phyloP scores from a whole-genome alignment of 495 filamentous ascomycete species.

The Penicillium cinerascens region DNA sequence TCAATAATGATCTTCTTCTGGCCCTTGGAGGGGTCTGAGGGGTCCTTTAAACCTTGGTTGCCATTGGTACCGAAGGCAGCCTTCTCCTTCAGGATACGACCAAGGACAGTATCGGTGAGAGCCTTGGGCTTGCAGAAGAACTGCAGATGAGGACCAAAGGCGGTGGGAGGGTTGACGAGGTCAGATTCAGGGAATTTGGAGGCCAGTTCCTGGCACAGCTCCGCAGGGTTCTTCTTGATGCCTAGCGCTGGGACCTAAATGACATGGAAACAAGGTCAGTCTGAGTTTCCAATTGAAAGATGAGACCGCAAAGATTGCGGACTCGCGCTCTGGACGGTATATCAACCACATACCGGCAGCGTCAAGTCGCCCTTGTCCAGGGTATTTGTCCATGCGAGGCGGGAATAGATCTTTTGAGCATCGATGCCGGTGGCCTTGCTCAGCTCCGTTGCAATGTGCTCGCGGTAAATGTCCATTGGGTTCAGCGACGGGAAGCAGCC shows the following conservation, averaged over 20 bases:
- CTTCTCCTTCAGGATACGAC: constrained; percentile 59
- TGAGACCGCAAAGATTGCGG: background rate
- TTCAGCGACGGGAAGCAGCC: constrained; percentile 66
- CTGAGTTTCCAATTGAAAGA: background rate
- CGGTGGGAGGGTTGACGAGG: constrained; percentile 64
- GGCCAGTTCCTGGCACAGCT: constrained; percentile 66
- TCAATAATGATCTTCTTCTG: constrained; percentile 67
- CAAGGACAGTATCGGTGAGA: constrained; percentile 58
- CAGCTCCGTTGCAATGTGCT: constrained; percentile 73
- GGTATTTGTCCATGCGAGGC: constrained; percentile 74
- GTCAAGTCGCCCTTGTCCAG: constrained; percentile 88
- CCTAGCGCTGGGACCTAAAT: constrained; percentile 64
- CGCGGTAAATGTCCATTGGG: constrained; percentile 82
- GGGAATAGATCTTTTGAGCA: constrained; percentile 68
- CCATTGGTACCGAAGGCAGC: constrained; percentile 63
- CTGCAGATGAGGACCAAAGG: constrained; percentile 63
- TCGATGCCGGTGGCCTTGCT: constrained; percentile 72
- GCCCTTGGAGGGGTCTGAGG: constrained; percentile 64
- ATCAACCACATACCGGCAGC: constrained; percentile 54
- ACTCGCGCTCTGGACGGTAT: background rate
- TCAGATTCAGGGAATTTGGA: constrained; percentile 77
- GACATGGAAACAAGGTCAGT: background rate
- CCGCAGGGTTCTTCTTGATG: constrained; percentile 76
- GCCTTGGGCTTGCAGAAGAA: constrained; percentile 73
- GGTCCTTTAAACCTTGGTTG: constrained; percentile 63